Conservation (phyloP, 164 flowering plant genomes). For the Nymphaea thermarum region DNA sequence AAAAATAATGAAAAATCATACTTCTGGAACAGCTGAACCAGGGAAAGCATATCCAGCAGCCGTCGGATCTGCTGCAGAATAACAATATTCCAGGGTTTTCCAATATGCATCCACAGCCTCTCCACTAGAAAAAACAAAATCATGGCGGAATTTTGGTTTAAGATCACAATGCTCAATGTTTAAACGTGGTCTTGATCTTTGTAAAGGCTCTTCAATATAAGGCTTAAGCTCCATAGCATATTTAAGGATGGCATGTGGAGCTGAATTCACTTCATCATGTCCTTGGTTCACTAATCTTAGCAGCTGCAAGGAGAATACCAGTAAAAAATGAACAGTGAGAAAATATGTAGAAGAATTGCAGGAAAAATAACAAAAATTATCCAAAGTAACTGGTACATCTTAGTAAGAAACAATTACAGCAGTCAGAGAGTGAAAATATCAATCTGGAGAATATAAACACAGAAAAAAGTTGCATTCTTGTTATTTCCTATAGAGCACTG, state of each 20-base stretch:
- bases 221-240: slow-evolving; percentile 90
- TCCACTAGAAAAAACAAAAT: slow-evolving; percentile 52
- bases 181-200: slow-evolving; percentile 22
- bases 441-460: too few relatives aligned
- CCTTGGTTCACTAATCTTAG: slow-evolving; percentile 47
- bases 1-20: slow-evolving; percentile 9
- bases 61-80: slow-evolving; percentile 60
- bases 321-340: background rate
- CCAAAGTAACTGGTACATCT: too few relatives aligned
- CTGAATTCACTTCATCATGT: slow-evolving; percentile 19
- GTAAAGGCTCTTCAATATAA: slow-evolving; percentile 80
- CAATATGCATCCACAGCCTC: slow-evolving; percentile 82
- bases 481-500: too few relatives aligned
- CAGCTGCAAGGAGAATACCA: slow-evolving; percentile 33
- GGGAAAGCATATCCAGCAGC: slow-evolving; percentile 84
- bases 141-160: slow-evolving; percentile 75
- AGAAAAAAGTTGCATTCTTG: too few relatives aligned
- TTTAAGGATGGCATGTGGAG: slow-evolving; percentile 30
- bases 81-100: slow-evolving; percentile 82
- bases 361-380: too few relatives aligned
- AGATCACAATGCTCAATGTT: slow-evolving; percentile 36
- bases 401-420: too few relatives aligned
- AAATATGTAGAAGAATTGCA: background rate
- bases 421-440: too few relatives aligned
- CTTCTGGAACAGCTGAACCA: slow-evolving; percentile 88